These are phyloP conservation scores for Nematocida ironsii DNA, from an alignment of 371 early-diverging fungal genomes.

Conservation along the genomic window DNA sequence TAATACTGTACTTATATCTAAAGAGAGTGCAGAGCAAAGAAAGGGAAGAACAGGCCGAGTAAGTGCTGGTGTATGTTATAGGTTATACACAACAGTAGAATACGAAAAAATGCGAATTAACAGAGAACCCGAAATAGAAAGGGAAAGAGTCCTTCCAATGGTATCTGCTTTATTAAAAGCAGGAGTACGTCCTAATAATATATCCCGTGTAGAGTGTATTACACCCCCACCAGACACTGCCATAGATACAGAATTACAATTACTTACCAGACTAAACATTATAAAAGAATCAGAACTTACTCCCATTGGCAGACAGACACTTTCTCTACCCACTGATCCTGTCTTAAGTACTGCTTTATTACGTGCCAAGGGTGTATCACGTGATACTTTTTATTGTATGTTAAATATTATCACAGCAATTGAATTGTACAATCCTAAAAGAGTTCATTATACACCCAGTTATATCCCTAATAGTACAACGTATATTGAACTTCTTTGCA, in stretches of 20 bases:
- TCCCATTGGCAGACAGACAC: slow-evolving; percentile 1
- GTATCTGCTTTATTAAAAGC: slow-evolving; percentile 16
- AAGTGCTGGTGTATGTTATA: slow-evolving; percentile 57
- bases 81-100: slow-evolving; percentile 59
- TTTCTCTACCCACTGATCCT: slow-evolving; percentile 23
- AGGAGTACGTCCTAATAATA: slow-evolving; percentile 35
- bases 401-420: background rate
- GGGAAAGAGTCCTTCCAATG: slow-evolving; percentile 32
- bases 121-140: slow-evolving; percentile 58
- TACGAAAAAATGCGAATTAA: slow-evolving; percentile 48
- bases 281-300: slow-evolving; percentile 13
- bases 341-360: slow-evolving; percentile 22
- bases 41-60: slow-evolving; percentile 63
- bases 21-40: slow-evolving; percentile 60
- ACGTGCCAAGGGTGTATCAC: background rate
- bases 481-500: slow-evolving; percentile 6
- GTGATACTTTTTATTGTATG: background rate
- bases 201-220: background rate
- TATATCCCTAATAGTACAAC: background rate
- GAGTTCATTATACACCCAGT: background rate
- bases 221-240: slow-evolving; percentile 12
- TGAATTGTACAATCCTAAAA: background rate
- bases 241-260: slow-evolving; percentile 10
- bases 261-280: background rate
- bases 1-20: slow-evolving; percentile 43